Base-by-base conservation (phyloP, 495 filamentous ascomycete species). In the Penicillium cosmopolitanum region DNA sequence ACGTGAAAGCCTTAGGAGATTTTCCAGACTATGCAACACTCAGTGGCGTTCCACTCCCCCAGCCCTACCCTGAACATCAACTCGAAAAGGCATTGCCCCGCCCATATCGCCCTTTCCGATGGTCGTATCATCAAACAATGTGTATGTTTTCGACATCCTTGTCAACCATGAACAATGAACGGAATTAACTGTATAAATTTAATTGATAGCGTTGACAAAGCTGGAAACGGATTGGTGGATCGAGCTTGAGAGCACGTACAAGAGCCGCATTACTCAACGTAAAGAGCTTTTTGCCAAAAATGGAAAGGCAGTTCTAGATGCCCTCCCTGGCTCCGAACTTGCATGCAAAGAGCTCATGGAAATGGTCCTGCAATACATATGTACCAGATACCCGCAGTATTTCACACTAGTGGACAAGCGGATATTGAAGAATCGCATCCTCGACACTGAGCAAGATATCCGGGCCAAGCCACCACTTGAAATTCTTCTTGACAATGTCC, bases 81-180 rank as follows among this genome's bases (percentile, higher is more conserved):
- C 86, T 89, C 47, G 71, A 82, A 28, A 87, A 79, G 59, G 89
- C 89, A 0, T 67, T 81, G 16, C 81, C 89, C n/a, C 79, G 89
- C 35, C 89, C 87, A 13, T 89, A 90, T 69, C 81, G 93, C 28
- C 93, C 93, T 0, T 92, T 96, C 50, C 76, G 93, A 68, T 96
- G 93, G 93, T 73, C 80, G 1, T 96, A 97, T 70, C 89, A 95
- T 70, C 93, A 97, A 71, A 96, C 92, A 0, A 97, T 97, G 93
- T 91, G 92, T 96, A 84, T 59, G 87, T 80, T 25, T 2, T 40
- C 28, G 9, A 12, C 7, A 36, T 21, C 11, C 28, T 23, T 7
- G 34, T 4, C 21, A 19, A 16, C 11, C 23, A 8, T 31, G 5
- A 9, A 31, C 5, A 31, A 31, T 31, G 28, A 31, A 9, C 28